phyloP scores from a whole-genome alignment of 495 filamentous ascomycete species.

The Polyplosphaeria fusca region DNA sequence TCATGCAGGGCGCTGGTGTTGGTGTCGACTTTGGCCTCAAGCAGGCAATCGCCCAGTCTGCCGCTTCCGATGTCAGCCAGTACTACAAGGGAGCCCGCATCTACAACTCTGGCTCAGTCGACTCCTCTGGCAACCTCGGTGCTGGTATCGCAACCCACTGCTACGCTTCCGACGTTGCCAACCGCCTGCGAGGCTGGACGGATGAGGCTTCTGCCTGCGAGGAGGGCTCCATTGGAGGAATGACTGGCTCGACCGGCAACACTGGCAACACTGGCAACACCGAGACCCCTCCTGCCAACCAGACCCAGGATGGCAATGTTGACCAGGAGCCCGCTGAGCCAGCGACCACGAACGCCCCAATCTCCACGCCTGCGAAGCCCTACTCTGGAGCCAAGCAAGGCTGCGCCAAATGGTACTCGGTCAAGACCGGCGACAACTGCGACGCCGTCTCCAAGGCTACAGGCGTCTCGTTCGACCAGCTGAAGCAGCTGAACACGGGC shows the following conservation, averaged over 20 bases:
- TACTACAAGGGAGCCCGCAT: slow-evolving; percentile 53
- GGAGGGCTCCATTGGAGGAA: slow-evolving; percentile 24
- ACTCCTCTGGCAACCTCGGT: slow-evolving; percentile 47
- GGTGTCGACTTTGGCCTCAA: slow-evolving; percentile 46
- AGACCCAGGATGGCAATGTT: background rate
- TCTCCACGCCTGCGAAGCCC: slow-evolving; percentile 1
- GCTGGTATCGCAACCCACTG: slow-evolving; percentile 52
- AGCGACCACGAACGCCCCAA: background rate
- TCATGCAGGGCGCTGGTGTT: slow-evolving; percentile 50
- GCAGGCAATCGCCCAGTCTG: slow-evolving; percentile 39
- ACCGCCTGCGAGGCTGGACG: slow-evolving; percentile 54
- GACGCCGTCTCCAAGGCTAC: background rate
- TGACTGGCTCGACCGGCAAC: slow-evolving; percentile 5
- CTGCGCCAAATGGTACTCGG: slow-evolving; percentile 31
- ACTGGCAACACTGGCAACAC: background rate
- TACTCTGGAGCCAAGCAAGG: slow-evolving; percentile 5
- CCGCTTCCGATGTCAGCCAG: slow-evolving; percentile 35
- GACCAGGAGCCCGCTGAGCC: background rate
- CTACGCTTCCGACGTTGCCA: slow-evolving; percentile 57
- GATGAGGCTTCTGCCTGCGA: slow-evolving; percentile 22
- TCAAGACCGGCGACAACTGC: slow-evolving; percentile 28
- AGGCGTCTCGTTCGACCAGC: slow-evolving; percentile 2
- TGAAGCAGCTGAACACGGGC: slow-evolving; percentile 7
- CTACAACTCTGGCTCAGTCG: slow-evolving; percentile 59
- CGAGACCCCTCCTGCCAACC: background rate